Evolutionary conservation across 805 yeast genomes (phyloP).

Genomic region (Ogataea ramenticola): DNA sequence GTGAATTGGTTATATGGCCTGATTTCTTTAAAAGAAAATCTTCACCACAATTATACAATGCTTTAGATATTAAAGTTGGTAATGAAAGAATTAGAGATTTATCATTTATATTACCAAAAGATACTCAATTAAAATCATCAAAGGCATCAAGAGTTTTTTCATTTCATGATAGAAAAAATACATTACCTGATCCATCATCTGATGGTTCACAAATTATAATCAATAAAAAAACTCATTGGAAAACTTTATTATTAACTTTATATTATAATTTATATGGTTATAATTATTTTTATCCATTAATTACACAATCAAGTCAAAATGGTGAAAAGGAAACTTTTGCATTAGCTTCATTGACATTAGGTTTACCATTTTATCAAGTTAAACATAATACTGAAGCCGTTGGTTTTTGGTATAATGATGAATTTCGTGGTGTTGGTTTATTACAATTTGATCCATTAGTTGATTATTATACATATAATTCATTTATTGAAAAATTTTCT

Average conservation of each 20-base stretch:
- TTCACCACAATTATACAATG: slow-evolving; percentile 59
- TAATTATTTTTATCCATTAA: slow-evolving; percentile 31
- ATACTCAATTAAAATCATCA: slow-evolving; percentile 17
- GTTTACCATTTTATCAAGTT: slow-evolving; percentile 38
- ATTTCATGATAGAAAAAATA: slow-evolving; percentile 29
- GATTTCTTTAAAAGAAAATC: slow-evolving; percentile 79
- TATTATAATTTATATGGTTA: slow-evolving; percentile 45
- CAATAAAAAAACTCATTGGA: slow-evolving; percentile 39
- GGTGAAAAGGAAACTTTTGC: slow-evolving; percentile 48
- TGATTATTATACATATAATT: slow-evolving; percentile 25
- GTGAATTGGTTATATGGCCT: slow-evolving; percentile 68
- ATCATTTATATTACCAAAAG: slow-evolving; percentile 16
- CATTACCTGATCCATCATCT: slow-evolving; percentile 42
- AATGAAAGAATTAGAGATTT: slow-evolving; percentile 28
- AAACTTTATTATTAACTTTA: slow-evolving; percentile 37
- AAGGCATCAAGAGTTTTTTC: slow-evolving; percentile 12
- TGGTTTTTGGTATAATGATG: slow-evolving; percentile 33
- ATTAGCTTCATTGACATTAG: slow-evolving; percentile 39
- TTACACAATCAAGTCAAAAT: slow-evolving; percentile 28
- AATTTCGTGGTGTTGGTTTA: slow-evolving; percentile 44
- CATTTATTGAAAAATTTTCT: slow-evolving; percentile 15
- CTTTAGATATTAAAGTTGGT: slow-evolving; percentile 36
- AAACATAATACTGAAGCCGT: slow-evolving; percentile 37
- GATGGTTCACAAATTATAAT: slow-evolving; percentile 46
- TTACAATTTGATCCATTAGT: slow-evolving; percentile 44